These are phyloP conservation scores for Amaranthus hypochondriacus DNA, from an alignment of 148 eudicot species.

Conservation along the genomic window DNA sequence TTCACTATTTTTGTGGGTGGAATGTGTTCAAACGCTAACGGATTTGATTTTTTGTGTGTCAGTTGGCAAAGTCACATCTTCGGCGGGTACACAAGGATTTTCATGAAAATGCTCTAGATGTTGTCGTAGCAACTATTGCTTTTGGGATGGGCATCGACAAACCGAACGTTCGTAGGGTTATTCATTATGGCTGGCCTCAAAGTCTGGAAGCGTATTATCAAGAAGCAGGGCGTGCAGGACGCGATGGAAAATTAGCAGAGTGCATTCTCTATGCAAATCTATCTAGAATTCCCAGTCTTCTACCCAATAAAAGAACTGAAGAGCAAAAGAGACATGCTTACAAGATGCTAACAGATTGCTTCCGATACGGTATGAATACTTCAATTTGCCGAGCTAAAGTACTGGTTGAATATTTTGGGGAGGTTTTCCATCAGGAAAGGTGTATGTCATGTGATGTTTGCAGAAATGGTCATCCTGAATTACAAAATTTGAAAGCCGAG, in stretches of 20 bases:
- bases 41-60: constrained; percentile 5
- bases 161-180: constrained; percentile 70
- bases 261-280: constrained; percentile 77
- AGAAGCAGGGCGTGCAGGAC: constrained; percentile 97
- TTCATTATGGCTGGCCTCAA: constrained; percentile 98
- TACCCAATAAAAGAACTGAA: constrained; percentile 66
- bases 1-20: not conserved
- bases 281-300: constrained; percentile 55
- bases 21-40: constrained; percentile 10
- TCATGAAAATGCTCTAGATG: constrained; percentile 64
- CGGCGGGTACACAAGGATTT: constrained; percentile 82
- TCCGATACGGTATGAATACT: constrained; percentile 76
- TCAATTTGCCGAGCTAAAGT: constrained; percentile 72
- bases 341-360: constrained; percentile 89
- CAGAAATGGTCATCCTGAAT: constrained; percentile 62
- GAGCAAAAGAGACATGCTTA: constrained; percentile 75
- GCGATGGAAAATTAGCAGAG: constrained; percentile 78
- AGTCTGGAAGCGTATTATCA: constrained; percentile 95
- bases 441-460: constrained; percentile 79
- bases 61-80: constrained; percentile 82
- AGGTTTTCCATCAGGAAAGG: constrained; percentile 45
- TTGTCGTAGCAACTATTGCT: constrained; percentile 89
- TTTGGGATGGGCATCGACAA: constrained; percentile 98
- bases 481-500: constrained; percentile 60
- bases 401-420: constrained; percentile 91